Conservation (phyloP, 305 asterid genomes). For the Plantago rigida region DNA sequence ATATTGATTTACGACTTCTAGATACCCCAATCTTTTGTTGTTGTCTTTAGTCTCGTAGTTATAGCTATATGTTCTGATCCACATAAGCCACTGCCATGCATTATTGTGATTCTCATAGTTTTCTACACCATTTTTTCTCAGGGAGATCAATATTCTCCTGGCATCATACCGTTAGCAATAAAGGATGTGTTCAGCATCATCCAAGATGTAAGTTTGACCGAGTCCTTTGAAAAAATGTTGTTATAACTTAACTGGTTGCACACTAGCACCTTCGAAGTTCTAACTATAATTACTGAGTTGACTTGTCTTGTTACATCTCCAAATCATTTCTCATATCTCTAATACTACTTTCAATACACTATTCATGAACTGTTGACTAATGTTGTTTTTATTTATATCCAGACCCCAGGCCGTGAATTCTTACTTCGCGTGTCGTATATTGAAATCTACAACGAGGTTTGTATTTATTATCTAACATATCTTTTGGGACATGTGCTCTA, state of each 20-base stretch:
- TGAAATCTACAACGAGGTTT: constrained; percentile 96
- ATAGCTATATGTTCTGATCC: constrained; percentile 5
- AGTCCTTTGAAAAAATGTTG: constrained; percentile 12
- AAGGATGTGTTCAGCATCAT: constrained; percentile 98
- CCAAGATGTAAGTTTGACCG: constrained; percentile 74
- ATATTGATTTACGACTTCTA: neutral
- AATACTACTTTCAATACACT: constrained; percentile 3
- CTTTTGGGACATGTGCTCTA: constrained; percentile 8
- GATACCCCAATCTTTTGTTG: constrained; percentile 15
- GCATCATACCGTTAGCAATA: constrained; percentile 93
- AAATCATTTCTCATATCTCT: constrained; percentile 18
- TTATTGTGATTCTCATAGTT: constrained; percentile 23
- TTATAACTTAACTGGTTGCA: constrained; percentile 3
- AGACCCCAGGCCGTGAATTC: constrained; percentile 99
- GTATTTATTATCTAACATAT: constrained; percentile 25
- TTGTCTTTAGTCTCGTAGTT: constrained; percentile 5
- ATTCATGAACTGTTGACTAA: constrained; percentile 26
- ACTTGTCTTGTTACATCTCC: constrained; percentile 1
- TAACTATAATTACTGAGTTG: constrained; percentile 1
- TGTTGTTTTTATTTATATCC: constrained; percentile 30
- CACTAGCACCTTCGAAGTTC: neutral
- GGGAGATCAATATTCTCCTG: constrained; percentile 96
- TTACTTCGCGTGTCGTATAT: constrained; percentile 94
- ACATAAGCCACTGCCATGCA: neutral
- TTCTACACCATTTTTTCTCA: constrained; percentile 28